Conservation (phyloP, 1,284 basidiomycete genomes). For the Heimioporus retisporus region DNA sequence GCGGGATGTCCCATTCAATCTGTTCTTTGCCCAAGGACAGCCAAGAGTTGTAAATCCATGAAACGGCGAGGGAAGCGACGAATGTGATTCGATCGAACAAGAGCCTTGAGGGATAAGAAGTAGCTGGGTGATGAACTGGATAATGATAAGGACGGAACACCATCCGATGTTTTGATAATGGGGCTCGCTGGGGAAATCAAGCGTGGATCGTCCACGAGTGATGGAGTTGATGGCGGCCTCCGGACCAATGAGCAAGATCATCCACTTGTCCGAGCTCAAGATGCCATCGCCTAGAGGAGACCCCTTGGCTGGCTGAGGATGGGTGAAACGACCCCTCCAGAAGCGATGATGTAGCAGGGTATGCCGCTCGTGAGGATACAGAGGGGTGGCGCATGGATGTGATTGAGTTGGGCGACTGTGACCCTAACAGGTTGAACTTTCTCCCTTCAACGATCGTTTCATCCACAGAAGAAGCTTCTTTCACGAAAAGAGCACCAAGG, state of each 20-base stretch:
- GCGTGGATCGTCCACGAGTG: slow-evolving; percentile 29
- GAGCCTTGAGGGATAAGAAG: slow-evolving; percentile 36
- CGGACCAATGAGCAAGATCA: slow-evolving; percentile 28
- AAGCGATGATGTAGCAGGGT: slow-evolving; percentile 34
- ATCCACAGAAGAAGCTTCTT: slow-evolving; percentile 21
- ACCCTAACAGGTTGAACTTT: slow-evolving; percentile 30
- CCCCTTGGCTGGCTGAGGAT: slow-evolving; percentile 27
- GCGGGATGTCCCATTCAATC: slow-evolving; percentile 38
- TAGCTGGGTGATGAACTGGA: slow-evolving; percentile 37
- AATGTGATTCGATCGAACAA: slow-evolving; percentile 44
- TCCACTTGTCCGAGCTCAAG: slow-evolving; percentile 19
- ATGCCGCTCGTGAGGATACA: slow-evolving; percentile 39
- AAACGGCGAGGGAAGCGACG: slow-evolving; percentile 32
- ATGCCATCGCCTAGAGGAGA: slow-evolving; percentile 12
- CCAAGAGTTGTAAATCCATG: slow-evolving; percentile 39
- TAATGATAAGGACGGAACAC: slow-evolving; percentile 31
- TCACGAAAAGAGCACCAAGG: slow-evolving; percentile 30
- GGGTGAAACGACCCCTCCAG: slow-evolving; percentile 24
- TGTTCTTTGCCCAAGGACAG: slow-evolving; percentile 39
- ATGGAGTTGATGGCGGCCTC: slow-evolving; percentile 36
- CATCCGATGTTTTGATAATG: slow-evolving; percentile 24
- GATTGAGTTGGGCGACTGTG: slow-evolving; percentile 25
- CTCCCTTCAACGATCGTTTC: slow-evolving; percentile 24
- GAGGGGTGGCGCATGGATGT: slow-evolving; percentile 19
- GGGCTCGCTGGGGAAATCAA: slow-evolving; percentile 13